Percentiles rank a stretch among this genome's conserved stretches.
These are phyloP conservation scores for Fagopyrum tataricum DNA, from an alignment of 148 eudicot species.

Conservation along the genomic window DNA sequence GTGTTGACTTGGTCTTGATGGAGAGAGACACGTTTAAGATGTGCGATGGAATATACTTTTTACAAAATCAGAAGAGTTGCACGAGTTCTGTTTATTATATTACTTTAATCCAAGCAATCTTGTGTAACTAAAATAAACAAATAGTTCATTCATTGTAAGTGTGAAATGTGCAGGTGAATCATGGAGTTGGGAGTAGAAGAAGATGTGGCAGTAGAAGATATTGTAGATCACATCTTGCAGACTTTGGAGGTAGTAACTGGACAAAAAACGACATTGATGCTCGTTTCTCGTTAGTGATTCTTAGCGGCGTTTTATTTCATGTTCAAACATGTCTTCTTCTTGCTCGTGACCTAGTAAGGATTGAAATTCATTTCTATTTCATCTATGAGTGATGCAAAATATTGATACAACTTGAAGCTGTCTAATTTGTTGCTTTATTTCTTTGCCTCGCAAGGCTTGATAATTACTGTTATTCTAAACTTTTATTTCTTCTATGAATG, in stretches of 20 bases:
- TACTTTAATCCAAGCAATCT: not conserved
- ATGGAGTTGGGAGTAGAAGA: conserved; percentile 75
- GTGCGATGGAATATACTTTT: conserved; percentile 98
- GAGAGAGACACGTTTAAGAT: conserved; percentile 85
- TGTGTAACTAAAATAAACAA: too few relatives aligned
- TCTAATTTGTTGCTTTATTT: too few relatives aligned
- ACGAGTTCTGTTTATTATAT: too few relatives aligned
- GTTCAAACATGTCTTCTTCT: too few relatives aligned
- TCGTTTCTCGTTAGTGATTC: not conserved
- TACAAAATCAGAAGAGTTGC: too few relatives aligned
- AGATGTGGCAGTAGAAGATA: conserved; percentile 74
- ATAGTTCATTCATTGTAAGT: not conserved
- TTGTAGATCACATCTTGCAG: conserved; percentile 54
- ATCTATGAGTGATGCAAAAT: too few relatives aligned
- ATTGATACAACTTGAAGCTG: not conserved
- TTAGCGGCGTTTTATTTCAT: not conserved
- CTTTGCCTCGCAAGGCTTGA: too few relatives aligned
- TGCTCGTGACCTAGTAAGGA: too few relatives aligned
- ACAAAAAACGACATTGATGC: conserved; percentile 45
- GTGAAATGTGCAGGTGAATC: conserved; percentile 59
- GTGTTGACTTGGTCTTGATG: conserved; percentile 90
- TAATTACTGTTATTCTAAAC: too few relatives aligned
- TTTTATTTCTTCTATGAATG: too few relatives aligned
- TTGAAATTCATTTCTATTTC: too few relatives aligned
- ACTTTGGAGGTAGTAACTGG: conserved; percentile 76